A percentile compares a stretch with the other conserved stretches of the same genome.
phyloP scores from a whole-genome alignment of 345 rosid genomes.

The Laguncularia racemosa region DNA sequence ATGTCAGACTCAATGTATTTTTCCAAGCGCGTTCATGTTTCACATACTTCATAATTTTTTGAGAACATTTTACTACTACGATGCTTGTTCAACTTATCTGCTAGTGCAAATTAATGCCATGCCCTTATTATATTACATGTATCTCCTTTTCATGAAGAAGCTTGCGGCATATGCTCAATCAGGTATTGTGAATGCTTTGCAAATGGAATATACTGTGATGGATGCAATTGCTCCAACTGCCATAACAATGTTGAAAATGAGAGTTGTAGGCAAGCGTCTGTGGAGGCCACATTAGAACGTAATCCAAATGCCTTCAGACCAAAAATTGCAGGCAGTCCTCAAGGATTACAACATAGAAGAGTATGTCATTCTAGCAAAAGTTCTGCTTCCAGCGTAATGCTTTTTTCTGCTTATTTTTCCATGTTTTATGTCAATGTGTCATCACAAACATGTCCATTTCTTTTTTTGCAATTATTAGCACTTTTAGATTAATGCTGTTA shows the following conservation, averaged over 20 bases:
- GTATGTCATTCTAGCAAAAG: conserved; percentile 18
- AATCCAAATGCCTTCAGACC: conserved; percentile 73
- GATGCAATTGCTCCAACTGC: conserved; percentile 76
- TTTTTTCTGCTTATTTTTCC: background rate
- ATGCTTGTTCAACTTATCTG: too few species aligned
- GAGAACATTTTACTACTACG: too few species aligned
- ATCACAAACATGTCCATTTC: too few species aligned
- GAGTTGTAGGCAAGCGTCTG: conserved; percentile 49
- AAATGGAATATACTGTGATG: conserved; percentile 60
- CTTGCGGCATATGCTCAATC: background rate
- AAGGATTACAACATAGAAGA: conserved; percentile 37
- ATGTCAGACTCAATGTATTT: too few species aligned
- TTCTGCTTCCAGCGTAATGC: background rate
- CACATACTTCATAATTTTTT: too few species aligned
- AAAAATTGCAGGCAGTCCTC: conserved; percentile 61
- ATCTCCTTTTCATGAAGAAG: too few species aligned
- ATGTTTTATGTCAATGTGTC: background rate
- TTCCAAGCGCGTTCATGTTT: too few species aligned
- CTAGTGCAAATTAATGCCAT: too few species aligned
- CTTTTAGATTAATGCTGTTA: too few species aligned
- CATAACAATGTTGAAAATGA: conserved; percentile 64
- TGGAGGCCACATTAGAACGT: conserved; percentile 48
- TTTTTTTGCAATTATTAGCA: too few species aligned
- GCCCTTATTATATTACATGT: too few species aligned
- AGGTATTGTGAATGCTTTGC: conserved; percentile 97